Percentiles rank a stretch among this genome's conserved stretches.
These are phyloP conservation scores for Solanum rostratum DNA, from an alignment of 257 asterid genomes.

Conservation along the genomic window DNA sequence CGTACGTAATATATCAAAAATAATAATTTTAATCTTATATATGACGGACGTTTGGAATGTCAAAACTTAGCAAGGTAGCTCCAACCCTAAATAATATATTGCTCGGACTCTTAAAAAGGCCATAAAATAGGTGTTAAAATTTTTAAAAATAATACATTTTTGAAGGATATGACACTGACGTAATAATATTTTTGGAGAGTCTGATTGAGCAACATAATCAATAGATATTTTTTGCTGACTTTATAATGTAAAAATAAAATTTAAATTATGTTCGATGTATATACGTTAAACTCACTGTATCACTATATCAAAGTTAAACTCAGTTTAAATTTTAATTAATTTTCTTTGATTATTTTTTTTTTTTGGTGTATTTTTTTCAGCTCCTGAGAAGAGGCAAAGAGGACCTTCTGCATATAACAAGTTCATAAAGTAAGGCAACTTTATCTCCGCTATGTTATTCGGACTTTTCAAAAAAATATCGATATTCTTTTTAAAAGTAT, in stretches of 20 bases:
- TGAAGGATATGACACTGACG: too few species aligned
- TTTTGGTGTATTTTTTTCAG: constrained; percentile 19
- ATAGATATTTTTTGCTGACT: neutral
- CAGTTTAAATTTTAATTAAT: neutral
- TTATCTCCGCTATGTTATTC: neutral
- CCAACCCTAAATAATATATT: too few species aligned
- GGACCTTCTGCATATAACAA: constrained; percentile 90
- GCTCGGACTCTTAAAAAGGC: neutral
- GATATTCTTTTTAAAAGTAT: neutral
- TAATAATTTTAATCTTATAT: neutral
- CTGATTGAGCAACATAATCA: neutral
- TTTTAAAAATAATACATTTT: too few species aligned
- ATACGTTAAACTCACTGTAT: neutral
- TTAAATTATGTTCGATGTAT: neutral
- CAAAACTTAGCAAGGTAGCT: too few species aligned
- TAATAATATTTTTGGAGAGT: neutral
- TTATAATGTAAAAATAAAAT: neutral
- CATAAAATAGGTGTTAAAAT: neutral
- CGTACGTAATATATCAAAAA: constrained; percentile 15
- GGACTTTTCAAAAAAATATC: neutral
- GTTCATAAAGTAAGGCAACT: constrained; percentile 65
- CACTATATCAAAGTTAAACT: too few species aligned
- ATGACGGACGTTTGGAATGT: too few species aligned
- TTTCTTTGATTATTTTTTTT: neutral
- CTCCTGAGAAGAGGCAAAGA: constrained; percentile 85